Conservation (phyloP, 2,329 filamentous ascomycete species). For the Aspergillaceae sp. region DNA sequence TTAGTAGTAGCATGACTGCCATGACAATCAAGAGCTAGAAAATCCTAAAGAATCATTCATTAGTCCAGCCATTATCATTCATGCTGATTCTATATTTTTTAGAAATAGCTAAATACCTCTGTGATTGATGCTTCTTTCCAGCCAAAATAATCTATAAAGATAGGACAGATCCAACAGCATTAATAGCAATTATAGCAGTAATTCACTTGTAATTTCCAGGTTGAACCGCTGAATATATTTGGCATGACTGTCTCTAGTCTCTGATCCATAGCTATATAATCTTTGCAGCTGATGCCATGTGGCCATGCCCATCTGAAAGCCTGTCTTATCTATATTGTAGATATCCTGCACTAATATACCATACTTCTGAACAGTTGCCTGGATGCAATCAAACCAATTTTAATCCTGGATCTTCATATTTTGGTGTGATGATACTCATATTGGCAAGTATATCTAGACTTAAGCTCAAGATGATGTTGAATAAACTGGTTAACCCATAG, state of each 20-base stretch:
- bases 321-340: not conserved
- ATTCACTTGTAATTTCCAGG: not conserved
- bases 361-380: not conserved
- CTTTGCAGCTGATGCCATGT: no score
- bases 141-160: conserved; percentile 2
- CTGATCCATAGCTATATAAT: no score
- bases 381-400: not conserved
- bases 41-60: conserved; percentile 4
- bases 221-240: not conserved
- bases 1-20: not conserved
- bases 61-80: conserved; percentile 4
- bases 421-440: not conserved
- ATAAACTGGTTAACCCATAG: not conserved
- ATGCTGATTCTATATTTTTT: conserved; percentile 3
- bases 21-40: not conserved
- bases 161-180: conserved; percentile 1
- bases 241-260: no score
- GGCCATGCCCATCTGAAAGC: not conserved
- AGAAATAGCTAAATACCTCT: conserved; percentile 2
- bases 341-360: not conserved
- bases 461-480: not conserved
- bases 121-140: not conserved
- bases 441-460: not conserved
- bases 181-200: conserved; percentile 2
- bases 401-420: not conserved